A percentile compares a stretch with the other conserved stretches of the same genome.
These are phyloP conservation scores for Truncatella angustata DNA, from an alignment of 2,329 filamentous ascomycete genomes.

Conservation along the genomic window DNA sequence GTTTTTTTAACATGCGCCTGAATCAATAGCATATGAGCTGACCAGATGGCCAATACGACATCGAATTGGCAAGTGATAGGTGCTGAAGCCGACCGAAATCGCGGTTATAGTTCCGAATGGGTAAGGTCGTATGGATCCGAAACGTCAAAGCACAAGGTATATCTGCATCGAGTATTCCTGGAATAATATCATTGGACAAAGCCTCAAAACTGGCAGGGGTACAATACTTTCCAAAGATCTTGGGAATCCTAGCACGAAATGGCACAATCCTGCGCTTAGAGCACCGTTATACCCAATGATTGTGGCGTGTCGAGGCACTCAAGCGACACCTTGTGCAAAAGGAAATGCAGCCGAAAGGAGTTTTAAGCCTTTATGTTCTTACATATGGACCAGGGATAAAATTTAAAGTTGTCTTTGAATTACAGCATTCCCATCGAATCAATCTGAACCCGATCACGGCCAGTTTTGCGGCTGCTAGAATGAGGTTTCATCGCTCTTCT, in stretches of 20 bases:
- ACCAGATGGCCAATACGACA: not conserved
- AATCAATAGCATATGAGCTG: not conserved
- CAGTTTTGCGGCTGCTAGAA: too few species aligned
- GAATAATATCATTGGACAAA: not conserved
- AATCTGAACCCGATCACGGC: not conserved
- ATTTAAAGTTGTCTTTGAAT: slow-evolving; percentile 2
- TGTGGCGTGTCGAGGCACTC: not conserved
- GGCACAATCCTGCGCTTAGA: not conserved
- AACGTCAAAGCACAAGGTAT: not conserved
- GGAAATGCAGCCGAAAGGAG: slow-evolving; percentile 1
- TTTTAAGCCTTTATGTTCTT: slow-evolving; percentile 5
- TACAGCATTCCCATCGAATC: not conserved
- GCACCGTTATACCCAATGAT: not conserved
- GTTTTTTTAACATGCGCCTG: not conserved
- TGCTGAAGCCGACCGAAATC: not conserved
- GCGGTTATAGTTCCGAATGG: slow-evolving; percentile 6
- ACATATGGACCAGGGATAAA: slow-evolving; percentile 4
- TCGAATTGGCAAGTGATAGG: slow-evolving; percentile 2
- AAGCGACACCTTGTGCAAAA: slow-evolving; percentile 1
- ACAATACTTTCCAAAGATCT: too few species aligned
- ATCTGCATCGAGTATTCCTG: not conserved
- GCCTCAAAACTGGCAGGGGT: too few species aligned
- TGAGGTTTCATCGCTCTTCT: too few species aligned
- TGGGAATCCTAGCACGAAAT: not conserved
- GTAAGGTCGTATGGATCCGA: slow-evolving; percentile 7